Base-by-base conservation (phyloP, 2,329 filamentous ascomycete genomes). In the Ascochyta pisi region DNA sequence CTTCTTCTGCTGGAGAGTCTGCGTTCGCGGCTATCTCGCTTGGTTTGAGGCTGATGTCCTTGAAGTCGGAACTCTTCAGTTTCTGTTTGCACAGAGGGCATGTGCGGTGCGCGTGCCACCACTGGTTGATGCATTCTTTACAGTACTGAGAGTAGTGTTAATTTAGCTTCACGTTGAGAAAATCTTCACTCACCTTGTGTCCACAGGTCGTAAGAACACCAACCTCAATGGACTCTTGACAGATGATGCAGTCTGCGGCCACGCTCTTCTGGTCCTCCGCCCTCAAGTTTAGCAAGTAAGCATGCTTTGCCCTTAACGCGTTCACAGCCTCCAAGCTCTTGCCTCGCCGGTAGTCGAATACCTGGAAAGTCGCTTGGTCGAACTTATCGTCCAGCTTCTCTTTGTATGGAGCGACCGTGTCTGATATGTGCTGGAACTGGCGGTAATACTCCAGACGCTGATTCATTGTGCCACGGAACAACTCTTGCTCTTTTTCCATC, bases 391-490 rank as follows among this genome's bases (percentile, higher is more conserved):
- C 82, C 22, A 84, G 77, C 46, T 81, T 80, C 10, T 89, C 87
- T 53, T 92, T 88, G 52, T 90, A 90, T 1, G 89, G 88, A 5
- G 85, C 84, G 0, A 98, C 91, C 16, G 86, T 91, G 70, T 98
- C 94, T 0, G 93, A 97, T n/a, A 98, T 87, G 24, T 86, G 84
- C 70, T 98, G 95, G 10, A 98, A 82, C 68, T 97, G 92, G 5
- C 89, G 87, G 71, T 98, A 98, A 71, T 92, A 98, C 54, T 95
- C 92, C 0, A 97, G 78, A 13, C 95, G 88, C 34, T 87, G 82
- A 67, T 98, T 98, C 86, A 96, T 93, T 0, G 89, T 86, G 15
- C 82, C 81, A 26, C 86, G 89, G 71, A 96, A 95, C 26, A 86
- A 78, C 42, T 94, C 88, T 6, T 92, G 78, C 72, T 97, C 93